phyloP scores from a whole-genome alignment of 2,329 filamentous ascomycete species.

The Sclerotinia glacialis region DNA sequence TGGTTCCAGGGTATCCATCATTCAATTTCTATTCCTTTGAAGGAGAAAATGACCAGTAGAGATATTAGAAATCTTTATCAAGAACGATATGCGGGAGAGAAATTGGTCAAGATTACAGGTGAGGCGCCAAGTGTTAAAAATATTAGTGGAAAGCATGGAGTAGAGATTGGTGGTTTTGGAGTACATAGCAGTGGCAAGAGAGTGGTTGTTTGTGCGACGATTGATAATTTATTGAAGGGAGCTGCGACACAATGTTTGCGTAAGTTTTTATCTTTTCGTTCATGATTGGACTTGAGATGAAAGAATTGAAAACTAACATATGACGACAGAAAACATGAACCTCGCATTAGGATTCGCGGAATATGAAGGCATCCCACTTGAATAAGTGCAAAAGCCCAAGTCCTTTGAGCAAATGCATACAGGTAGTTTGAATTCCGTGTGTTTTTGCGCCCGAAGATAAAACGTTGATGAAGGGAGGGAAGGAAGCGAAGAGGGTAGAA shows the following conservation, averaged over 20 bases:
- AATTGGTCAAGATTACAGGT: slow-evolving; percentile 86
- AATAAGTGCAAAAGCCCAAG: slow-evolving; percentile 30
- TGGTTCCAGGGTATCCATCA: slow-evolving; percentile 97
- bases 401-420: slow-evolving; percentile 16
- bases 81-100: slow-evolving; percentile 92
- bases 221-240: slow-evolving; percentile 92
- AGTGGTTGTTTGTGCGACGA: slow-evolving; percentile 90
- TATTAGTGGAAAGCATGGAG: slow-evolving; percentile 80
- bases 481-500: not conserved
- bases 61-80: slow-evolving; percentile 95
- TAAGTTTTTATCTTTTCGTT: slow-evolving; percentile 49
- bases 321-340: slow-evolving; percentile 78
- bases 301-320: not conserved
- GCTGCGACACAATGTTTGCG: slow-evolving; percentile 89
- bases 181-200: slow-evolving; percentile 85
- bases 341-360: slow-evolving; percentile 83
- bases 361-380: slow-evolving; percentile 76
- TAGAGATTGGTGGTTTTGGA: slow-evolving; percentile 95
- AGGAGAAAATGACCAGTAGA: slow-evolving; percentile 80
- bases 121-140: slow-evolving; percentile 83
- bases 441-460: slow-evolving; percentile 11
- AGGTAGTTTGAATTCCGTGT: slow-evolving; percentile 22
- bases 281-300: slow-evolving; percentile 19
- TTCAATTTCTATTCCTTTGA: slow-evolving; percentile 85
- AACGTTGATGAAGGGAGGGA: not conserved